Conservation (phyloP, 2,329 filamentous ascomycete genomes). For the Phialophora macrospora region DNA sequence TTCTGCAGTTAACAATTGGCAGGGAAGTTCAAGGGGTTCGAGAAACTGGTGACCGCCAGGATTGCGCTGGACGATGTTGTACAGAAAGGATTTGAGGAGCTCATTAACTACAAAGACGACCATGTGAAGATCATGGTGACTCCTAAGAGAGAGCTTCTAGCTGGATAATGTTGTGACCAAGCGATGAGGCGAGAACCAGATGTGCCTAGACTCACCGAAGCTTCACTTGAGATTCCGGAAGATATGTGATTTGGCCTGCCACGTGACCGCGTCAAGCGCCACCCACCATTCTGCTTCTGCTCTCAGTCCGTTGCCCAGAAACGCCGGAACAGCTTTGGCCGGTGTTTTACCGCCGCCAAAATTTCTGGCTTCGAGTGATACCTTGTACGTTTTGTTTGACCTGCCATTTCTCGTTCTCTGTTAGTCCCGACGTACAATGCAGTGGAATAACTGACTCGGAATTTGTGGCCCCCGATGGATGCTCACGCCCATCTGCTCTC, state of each 20-base stretch:
- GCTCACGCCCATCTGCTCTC: slow-evolving; percentile 79
- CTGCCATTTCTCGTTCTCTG: not conserved
- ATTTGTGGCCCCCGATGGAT: slow-evolving; percentile 66
- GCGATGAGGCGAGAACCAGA: not conserved
- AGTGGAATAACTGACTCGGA: not conserved
- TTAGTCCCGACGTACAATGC: not conserved
- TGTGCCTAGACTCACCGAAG: not conserved
- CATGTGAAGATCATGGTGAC: slow-evolving; percentile 47
- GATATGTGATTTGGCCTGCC: not conserved
- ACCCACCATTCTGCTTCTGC: not conserved
- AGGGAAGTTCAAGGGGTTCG: slow-evolving; percentile 44
- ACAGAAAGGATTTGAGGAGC: slow-evolving; percentile 43
- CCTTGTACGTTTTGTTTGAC: not conserved
- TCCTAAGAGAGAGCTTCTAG: slow-evolving; percentile 25
- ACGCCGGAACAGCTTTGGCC: not conserved
- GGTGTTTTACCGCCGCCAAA: slow-evolving; percentile 10
- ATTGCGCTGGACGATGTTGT: slow-evolving; percentile 45
- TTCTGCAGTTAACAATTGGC: not conserved
- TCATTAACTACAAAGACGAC: slow-evolving; percentile 43
- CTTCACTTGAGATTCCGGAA: not conserved
- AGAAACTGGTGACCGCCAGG: slow-evolving; percentile 44
- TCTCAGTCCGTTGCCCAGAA: not conserved
- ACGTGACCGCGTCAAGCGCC: not conserved
- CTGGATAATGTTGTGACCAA: not conserved
- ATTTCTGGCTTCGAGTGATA: slow-evolving; percentile 1